Percentiles rank a stretch among this genome's conserved stretches.
These are phyloP conservation scores for Leccinum broughii DNA, from an alignment of 768 basidiomycete genomes.

Conservation along the genomic window DNA sequence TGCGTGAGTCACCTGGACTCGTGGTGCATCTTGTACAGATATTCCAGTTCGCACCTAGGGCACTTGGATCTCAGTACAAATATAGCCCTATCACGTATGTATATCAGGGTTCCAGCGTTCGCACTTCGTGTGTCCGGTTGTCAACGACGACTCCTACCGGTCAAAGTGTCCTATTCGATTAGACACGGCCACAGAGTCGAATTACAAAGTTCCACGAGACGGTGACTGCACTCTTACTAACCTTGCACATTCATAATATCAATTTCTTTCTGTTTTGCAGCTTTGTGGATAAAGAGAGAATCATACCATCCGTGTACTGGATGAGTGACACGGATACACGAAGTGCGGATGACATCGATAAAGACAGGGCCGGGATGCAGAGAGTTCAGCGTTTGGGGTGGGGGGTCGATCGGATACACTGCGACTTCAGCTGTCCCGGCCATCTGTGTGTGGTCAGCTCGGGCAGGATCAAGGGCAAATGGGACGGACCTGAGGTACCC, in stretches of 20 bases:
- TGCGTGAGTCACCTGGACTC: too few species aligned
- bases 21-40: too few species aligned
- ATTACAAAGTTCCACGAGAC: too few species aligned
- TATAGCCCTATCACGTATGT: too few species aligned
- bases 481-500: slow-evolving; percentile 4
- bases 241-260: neutral
- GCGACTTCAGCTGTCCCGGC: slow-evolving; percentile 76
- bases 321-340: neutral
- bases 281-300: neutral
- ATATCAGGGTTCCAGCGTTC: too few species aligned
- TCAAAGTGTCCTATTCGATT: neutral
- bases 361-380: slow-evolving; percentile 43
- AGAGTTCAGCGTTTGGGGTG: slow-evolving; percentile 57
- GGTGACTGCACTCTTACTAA: neutral
- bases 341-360: neutral
- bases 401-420: slow-evolving; percentile 52
- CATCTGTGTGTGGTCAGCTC: slow-evolving; percentile 55
- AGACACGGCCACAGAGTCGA: too few species aligned
- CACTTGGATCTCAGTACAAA: too few species aligned
- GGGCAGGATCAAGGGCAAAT: neutral
- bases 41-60: too few species aligned
- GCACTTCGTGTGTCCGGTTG: too few species aligned
- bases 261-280: neutral
- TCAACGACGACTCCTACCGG: too few species aligned
- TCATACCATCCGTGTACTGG: neutral